Percentiles rank a stretch among this genome's conserved stretches.
Conservation (phyloP, 257 asterid species). For the Capsicum pubescens region DNA sequence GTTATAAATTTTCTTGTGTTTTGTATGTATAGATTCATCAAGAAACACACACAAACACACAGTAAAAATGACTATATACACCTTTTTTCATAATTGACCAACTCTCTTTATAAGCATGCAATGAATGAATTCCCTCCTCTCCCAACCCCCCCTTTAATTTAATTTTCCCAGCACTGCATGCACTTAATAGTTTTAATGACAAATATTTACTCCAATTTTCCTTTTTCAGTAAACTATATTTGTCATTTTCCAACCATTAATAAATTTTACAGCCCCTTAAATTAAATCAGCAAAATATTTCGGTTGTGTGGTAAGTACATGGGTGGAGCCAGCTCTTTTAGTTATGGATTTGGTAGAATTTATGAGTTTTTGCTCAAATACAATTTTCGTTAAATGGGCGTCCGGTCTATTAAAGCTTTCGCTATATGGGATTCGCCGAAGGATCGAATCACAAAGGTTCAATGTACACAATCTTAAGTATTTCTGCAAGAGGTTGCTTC, state of each 20-base stretch:
- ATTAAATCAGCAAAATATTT: too few species aligned
- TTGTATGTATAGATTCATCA: not conserved
- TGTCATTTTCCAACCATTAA: conserved; percentile 37
- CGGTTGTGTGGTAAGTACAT: too few species aligned
- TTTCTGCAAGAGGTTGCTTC: too few species aligned
- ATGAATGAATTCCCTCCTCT: conserved; percentile 10
- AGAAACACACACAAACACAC: conserved; percentile 26
- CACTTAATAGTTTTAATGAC: conserved; percentile 26
- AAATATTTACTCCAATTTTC: conserved; percentile 35
- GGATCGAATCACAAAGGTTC: too few species aligned
- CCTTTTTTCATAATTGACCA: conserved; percentile 21
- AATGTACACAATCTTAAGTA: too few species aligned
- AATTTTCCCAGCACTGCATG: conserved; percentile 7
- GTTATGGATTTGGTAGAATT: too few species aligned
- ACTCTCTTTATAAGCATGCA: conserved; percentile 17
- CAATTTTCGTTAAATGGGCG: too few species aligned
- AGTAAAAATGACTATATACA: not conserved
- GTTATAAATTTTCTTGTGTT: conserved; percentile 14
- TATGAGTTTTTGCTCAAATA: too few species aligned
- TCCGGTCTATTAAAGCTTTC: too few species aligned
- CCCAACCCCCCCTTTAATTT: conserved; percentile 23
- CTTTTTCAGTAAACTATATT: conserved; percentile 35
- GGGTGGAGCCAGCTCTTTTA: too few species aligned
- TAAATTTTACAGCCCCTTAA: not conserved
- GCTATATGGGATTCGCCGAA: too few species aligned